Base-by-base conservation (phyloP, 768 basidiomycete species). In the Suillus brevipes region DNA sequence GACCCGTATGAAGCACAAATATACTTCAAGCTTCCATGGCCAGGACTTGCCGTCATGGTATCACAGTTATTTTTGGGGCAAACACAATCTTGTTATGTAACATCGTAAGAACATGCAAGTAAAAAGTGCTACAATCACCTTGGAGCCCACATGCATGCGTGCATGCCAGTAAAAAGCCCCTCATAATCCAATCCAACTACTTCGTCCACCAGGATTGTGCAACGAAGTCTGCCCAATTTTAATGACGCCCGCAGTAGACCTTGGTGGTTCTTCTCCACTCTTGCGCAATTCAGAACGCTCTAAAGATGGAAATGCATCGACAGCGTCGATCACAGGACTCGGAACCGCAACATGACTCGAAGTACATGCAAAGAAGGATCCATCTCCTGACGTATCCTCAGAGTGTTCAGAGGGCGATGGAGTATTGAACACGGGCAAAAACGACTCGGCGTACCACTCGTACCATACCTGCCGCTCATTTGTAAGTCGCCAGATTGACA, bases 371-470 rank as follows among this genome's bases (percentile, higher is more conserved):
- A 71, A 62, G 64, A 75, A 60, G 66, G 72, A 63, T 49, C 66
- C 67, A 18, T 76, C 62, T 60, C 50, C 18, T 52, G 61, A 65
- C 49, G 12, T 64, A 52, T 68, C 73, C 28, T 70, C 73, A 12
- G 49, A 61, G 40, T 63, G 65, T 20, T 69, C 76, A 43, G 56
- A n/a, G 2, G 64, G 66, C 63, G 55, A 63, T 71, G 77, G 63
- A 42, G 73, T 71, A 47, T 75, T 76, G 40, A 85, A 81, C 20
- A 89, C 80, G 6, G 91, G 86, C 61, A 99, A 80, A 80, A 93
- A 99, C 20, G 94, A 89, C 72, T 98, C 96, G 0, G 95, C 95
- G 72, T 91, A 89, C 97, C 97, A 99, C 78, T 99, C 97, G 77
- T 99, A 99, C 97, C 97, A 99, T 16, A 99, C 92, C 69, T 91